Percentiles rank a stretch among this genome's conserved stretches.
Evolutionary conservation across 176 grass and related monocot species (phyloP).

Genomic region (bread wheat (Triticum aestivum)): DNA sequence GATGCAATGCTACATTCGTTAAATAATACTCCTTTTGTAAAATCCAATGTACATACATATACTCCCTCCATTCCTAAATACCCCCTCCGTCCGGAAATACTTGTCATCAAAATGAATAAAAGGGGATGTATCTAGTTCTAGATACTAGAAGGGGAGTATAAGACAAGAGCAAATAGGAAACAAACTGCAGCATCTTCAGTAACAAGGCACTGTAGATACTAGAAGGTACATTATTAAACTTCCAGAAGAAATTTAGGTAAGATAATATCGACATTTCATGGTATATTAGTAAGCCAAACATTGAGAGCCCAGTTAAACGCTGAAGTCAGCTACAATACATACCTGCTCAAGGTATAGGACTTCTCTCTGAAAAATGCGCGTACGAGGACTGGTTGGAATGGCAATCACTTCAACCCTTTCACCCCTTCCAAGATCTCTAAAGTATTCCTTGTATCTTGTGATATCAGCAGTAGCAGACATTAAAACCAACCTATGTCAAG

Average conservation of each 20-base stretch:
- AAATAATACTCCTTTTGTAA: background rate
- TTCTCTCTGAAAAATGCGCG: slow-evolving; percentile 69
- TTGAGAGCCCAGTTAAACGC: background rate
- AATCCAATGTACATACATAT: background rate
- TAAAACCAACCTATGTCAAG: slow-evolving; percentile 69
- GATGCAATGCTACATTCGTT: no score
- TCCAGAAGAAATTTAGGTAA: background rate
- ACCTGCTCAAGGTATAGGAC: slow-evolving; percentile 94
- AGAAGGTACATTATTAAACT: slow-evolving; percentile 4
- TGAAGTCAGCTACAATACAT: slow-evolving; percentile 13
- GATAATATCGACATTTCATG: slow-evolving; percentile 11
- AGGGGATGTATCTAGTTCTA: no score
- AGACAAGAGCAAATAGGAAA: slow-evolving; percentile 14
- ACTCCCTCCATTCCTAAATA: no score
- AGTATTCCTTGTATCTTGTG: slow-evolving; percentile 89
- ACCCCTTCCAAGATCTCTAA: slow-evolving; percentile 69
- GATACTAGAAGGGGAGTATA: no score
- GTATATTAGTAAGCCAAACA: slow-evolving; percentile 17
- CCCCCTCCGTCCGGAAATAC: no score
- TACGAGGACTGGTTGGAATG: slow-evolving; percentile 65
- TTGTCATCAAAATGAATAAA: no score
- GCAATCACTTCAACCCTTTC: slow-evolving; percentile 98
- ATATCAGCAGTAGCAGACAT: slow-evolving; percentile 98
- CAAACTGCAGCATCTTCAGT: slow-evolving; percentile 1
- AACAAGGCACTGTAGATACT: background rate